Conservation (phyloP, 208 protist genomes). For the Leishmania arabica region DNA sequence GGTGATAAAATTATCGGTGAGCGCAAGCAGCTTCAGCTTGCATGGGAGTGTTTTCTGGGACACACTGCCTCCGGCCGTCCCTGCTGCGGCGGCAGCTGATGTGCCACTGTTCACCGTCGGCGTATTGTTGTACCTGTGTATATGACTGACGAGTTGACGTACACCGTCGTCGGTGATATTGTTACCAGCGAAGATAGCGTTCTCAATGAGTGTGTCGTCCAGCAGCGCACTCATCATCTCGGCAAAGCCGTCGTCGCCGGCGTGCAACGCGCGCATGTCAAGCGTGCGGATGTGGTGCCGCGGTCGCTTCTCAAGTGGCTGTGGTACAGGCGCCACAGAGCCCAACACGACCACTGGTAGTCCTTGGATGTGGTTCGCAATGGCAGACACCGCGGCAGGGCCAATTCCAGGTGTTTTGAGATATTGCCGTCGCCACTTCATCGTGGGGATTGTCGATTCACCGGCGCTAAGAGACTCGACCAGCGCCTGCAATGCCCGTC, state of each 20-base stretch:
- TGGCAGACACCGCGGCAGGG: slow-evolving; percentile 17
- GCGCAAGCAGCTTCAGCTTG: slow-evolving; percentile 36
- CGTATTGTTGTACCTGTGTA: slow-evolving; percentile 8
- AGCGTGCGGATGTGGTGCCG: slow-evolving; percentile 48
- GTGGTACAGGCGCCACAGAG: background rate
- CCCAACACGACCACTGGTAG: background rate
- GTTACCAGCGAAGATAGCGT: slow-evolving; percentile 53
- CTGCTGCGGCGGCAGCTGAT: background rate
- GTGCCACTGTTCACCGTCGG: background rate
- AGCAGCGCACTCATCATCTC: slow-evolving; percentile 43
- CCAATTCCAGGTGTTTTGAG: slow-evolving; percentile 49
- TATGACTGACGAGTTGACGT: slow-evolving; percentile 17
- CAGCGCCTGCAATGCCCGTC: slow-evolving; percentile 47
- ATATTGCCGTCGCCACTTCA: slow-evolving; percentile 62
- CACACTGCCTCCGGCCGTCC: slow-evolving; percentile 7
- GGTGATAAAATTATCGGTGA: slow-evolving; percentile 59
- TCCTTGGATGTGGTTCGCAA: slow-evolving; percentile 31
- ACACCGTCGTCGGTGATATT: slow-evolving; percentile 59
- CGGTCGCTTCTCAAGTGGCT: background rate
- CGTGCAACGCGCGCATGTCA: slow-evolving; percentile 56
- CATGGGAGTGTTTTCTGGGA: slow-evolving; percentile 11
- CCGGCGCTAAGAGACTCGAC: slow-evolving; percentile 34
- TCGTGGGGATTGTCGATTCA: slow-evolving; percentile 40
- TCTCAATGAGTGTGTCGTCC: slow-evolving; percentile 38
- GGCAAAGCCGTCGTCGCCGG: slow-evolving; percentile 61